Evolutionary conservation across 257 asterid species (phyloP), one percentile per base, ranked within the genome.

Genomic region (Lycium barbarum): DNA sequence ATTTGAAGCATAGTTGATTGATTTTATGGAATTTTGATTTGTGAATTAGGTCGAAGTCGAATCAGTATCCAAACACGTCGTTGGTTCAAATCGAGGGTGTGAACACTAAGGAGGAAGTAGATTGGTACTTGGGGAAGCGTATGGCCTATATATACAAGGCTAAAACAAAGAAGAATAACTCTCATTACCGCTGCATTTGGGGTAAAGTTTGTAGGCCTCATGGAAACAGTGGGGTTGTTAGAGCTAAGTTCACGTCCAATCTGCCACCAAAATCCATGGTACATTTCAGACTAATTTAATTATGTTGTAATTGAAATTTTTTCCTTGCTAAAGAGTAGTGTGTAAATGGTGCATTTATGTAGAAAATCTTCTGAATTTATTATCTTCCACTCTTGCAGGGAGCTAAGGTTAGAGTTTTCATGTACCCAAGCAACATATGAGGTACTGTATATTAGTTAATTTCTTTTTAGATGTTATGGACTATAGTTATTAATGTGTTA

Each of bases 31-130:
- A 63, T 80, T 70, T 83, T 68, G 45, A 33, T 74, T 15, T 81
- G 55, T 17, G 33, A 22, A 83, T 35, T 82, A 92, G 95, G 89
- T 93, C 99, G 76, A 96, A 96, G 90, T 96, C 99, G 87, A 96
- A 96, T 84, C 99, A 96, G 93, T 96, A 96, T 22, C 99, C 99
- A 6, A 96, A 90, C 91, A 94, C 97, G 36, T 94, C 99, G 54
- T 65, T 94, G 93, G 78, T 96, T 2, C 99, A 96, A 91, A 90
- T 96, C 8, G 98, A 93, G 58, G 98, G 99, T 12, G 98, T 96
- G 79, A 96, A 96, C 90, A 96, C 98, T 0, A 94, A 92, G 81
- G 98, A 94, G 84, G 98, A 94, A 57, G 99, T 96, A 10, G 86
- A 90, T 22, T 96, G 98, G 98, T 96, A 96, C 89, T 89, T 55